Base-by-base conservation (phyloP, 306 rosid species). In the Vigna reflexopilosa region DNA sequence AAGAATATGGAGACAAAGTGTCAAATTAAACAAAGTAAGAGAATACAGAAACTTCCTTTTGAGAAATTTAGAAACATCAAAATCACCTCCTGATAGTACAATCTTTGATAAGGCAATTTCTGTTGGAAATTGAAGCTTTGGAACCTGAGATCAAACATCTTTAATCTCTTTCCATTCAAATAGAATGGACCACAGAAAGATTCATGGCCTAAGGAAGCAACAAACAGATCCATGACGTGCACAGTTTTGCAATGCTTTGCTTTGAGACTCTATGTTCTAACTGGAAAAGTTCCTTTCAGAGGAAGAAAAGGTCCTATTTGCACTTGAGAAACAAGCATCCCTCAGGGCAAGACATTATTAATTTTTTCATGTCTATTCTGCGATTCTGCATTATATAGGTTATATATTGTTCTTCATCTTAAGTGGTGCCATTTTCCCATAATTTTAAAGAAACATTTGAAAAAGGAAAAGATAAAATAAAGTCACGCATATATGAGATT, bases 271-370 rank as follows among this genome's bases (percentile, higher is more conserved):
- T 61, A 6, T 30, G 45, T 32, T 61, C 67, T 30, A 61, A 15
- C 45, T 28, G 42, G 44, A n/a, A 61, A 61, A 61, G 44, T 61
- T 61, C 67, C 45, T 61, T 59, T 32, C 67, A 30, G 32, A n/a
- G 66, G 65, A 24, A 26, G 40, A 59, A 40, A 14, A 5, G 19
- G 47, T 9, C 12, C 47, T 42, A 42, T 9, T 13, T 42, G 47
- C 10, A 42, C 47, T 11, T 9, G 3, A 42, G 47, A 2, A 42
- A 8, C 47, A 42, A 42, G 3, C 47, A 42, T 9, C 13, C 47
- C 12, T 42, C 19, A 61, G 20, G 20, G 45, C 2, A 9, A 28
- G 26, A 26, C 26, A 26, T 61, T 61, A 11, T 61, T 30, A 30
- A 15, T 28, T 30, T 28, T 30, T 40, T 59, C 42, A 61, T 14